Evolutionary conservation across 495 filamentous ascomycete genomes (phyloP).

Genomic region (Penicillium pancosmium): DNA sequence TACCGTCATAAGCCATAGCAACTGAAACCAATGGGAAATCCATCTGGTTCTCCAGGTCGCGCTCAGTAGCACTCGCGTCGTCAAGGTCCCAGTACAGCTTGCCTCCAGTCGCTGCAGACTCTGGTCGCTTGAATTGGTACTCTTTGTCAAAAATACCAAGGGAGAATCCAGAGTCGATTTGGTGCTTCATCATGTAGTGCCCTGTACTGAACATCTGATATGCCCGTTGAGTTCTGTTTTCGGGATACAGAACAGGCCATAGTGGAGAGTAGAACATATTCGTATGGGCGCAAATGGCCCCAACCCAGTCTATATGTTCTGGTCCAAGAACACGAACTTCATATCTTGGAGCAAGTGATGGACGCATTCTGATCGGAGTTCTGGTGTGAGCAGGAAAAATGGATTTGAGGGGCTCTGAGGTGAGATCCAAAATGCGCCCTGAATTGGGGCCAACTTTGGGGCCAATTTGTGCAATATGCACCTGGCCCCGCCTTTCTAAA

Average conservation of each 20-base stretch:
- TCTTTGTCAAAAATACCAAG: constrained; percentile 50
- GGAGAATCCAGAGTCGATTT: constrained; percentile 42
- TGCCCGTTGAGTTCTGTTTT: constrained; percentile 20
- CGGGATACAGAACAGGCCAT: constrained; percentile 35
- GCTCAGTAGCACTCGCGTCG: constrained; percentile 24
- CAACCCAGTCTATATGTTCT: constrained; percentile 40
- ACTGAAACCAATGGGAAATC: constrained; percentile 48
- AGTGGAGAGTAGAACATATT: constrained; percentile 41
- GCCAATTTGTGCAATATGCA: not conserved
- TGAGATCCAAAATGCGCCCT: not conserved
- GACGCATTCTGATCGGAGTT: not conserved
- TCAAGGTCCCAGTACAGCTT: constrained; percentile 43
- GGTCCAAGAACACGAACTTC: constrained; percentile 38
- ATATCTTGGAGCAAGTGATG: constrained; percentile 27
- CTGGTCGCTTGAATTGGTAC: constrained; percentile 44
- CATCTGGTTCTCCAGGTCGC: constrained; percentile 35
- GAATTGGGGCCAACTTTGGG: constrained; percentile 3
- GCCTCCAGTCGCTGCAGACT: constrained; percentile 40
- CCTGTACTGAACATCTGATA: constrained; percentile 17
- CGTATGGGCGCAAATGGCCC: constrained; percentile 38
- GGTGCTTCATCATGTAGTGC: constrained; percentile 30
- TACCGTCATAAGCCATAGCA: constrained; percentile 40
- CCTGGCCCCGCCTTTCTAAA: not conserved
- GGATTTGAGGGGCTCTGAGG: not conserved
- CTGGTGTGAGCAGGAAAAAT: not conserved